Evolutionary conservation across 805 yeast genomes (phyloP).

Genomic region (Saturnispora galanensis): DNA sequence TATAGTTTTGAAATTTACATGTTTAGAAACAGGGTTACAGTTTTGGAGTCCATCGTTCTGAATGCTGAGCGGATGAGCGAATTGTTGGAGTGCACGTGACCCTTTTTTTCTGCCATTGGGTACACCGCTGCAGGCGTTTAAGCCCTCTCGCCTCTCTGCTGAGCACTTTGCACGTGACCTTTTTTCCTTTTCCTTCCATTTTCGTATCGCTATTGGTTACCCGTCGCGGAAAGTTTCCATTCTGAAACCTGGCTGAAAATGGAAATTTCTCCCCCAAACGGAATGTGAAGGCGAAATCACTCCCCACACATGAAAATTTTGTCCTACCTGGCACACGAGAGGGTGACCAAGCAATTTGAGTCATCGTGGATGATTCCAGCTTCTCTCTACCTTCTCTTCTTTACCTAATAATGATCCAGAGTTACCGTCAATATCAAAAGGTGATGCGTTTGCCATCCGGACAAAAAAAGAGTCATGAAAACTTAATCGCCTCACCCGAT

Average conservation of each 20-base stretch:
- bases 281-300: neutral
- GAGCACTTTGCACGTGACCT: too few relatives aligned
- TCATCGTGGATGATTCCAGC: constrained; percentile 7
- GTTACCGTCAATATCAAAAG: constrained; percentile 6
- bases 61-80: too few relatives aligned
- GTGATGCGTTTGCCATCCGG: constrained; percentile 6
- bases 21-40: too few relatives aligned
- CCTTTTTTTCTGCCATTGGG: too few relatives aligned
- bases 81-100: too few relatives aligned
- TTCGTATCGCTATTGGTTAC: neutral
- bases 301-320: neutral
- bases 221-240: constrained; percentile 1
- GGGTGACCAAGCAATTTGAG: constrained; percentile 1
- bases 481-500: neutral
- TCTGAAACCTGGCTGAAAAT: neutral
- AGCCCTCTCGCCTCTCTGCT: too few relatives aligned
- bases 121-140: too few relatives aligned
- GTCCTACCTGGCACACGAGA: neutral
- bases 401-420: constrained; percentile 4
- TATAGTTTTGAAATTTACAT: neutral
- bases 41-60: too few relatives aligned
- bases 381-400: neutral
- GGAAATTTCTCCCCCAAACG: neutral
- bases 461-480: neutral
- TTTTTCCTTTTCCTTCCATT: too few relatives aligned